Percentiles rank a stretch among this genome's conserved stretches.
Conservation (phyloP, 2,329 filamentous ascomycete species). For the Lecanoromycetidae sp. region DNA sequence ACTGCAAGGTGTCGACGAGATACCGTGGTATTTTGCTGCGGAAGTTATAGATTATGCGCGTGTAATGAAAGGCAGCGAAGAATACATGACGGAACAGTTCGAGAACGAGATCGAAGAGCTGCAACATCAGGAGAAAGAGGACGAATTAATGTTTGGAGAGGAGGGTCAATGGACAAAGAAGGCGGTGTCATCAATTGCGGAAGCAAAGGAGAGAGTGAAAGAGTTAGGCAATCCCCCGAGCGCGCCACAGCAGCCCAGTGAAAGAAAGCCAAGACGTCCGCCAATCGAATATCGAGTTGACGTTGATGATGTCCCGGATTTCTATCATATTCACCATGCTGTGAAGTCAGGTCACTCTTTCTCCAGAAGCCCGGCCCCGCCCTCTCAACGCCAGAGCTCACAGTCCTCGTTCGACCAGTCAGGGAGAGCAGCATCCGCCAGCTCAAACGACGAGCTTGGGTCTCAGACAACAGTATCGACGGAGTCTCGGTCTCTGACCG, state of each 20-base stretch:
- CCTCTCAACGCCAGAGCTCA: slow-evolving; percentile 7
- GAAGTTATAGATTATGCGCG: slow-evolving; percentile 91
- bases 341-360: slow-evolving; percentile 32
- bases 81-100: slow-evolving; percentile 75
- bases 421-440: slow-evolving; percentile 12
- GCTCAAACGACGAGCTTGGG: neutral
- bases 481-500: slow-evolving; percentile 7
- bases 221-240: slow-evolving; percentile 55
- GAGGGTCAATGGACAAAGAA: slow-evolving; percentile 87
- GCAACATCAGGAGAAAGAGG: slow-evolving; percentile 66
- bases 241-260: slow-evolving; percentile 38
- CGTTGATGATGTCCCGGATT: slow-evolving; percentile 37
- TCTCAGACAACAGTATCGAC: slow-evolving; percentile 3
- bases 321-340: slow-evolving; percentile 40
- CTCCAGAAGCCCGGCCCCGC: slow-evolving; percentile 20
- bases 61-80: slow-evolving; percentile 84
- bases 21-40: slow-evolving; percentile 90
- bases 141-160: slow-evolving; percentile 83
- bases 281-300: slow-evolving; percentile 39
- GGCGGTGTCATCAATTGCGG: slow-evolving; percentile 61
- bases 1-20: slow-evolving; percentile 56
- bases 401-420: neutral
- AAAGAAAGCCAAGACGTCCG: slow-evolving; percentile 36
- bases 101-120: slow-evolving; percentile 67
- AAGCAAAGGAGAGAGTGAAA: slow-evolving; percentile 62